Evolutionary conservation across 352 stramenopile species (phyloP), one percentile per base, ranked within the genome.

Genomic region (Globisporangium acanthophoron): DNA sequence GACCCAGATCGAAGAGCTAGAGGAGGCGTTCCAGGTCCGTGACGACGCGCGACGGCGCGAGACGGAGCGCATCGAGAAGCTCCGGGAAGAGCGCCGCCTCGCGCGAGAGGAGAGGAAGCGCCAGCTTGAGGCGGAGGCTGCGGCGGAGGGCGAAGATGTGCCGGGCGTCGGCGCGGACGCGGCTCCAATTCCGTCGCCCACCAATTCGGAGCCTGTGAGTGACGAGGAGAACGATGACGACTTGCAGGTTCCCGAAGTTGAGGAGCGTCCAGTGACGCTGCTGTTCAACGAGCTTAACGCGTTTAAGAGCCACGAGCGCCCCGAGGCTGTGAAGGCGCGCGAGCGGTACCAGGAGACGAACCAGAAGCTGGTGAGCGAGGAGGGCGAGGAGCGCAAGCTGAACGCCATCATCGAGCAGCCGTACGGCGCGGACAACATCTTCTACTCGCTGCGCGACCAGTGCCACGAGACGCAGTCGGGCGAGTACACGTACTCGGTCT

Each of bases 401-500:
- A 62, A 88, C 41, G 64, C 66, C 9, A 24, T 67, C 5, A 7
- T 93, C 41, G 47, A 68, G 12, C 81, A 86, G 56, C 29, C 74
- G 44, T 96, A 94, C 50, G 87, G 85, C 5, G 58, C 58, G 5
- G 70, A 94, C 48, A 62, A 74, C 37, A 29, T 92, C 0, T 78
- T 96, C 29, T 86, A 87, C 50, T 66, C 72, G 20, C 56, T 97
- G 31, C 68, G 74, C 0, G 81, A 90, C 51, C 70, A 84, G 57
- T 96, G 88, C 51, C 74, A 94, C 24, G 74, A 88, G 45, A 74
- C 71, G 3, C 63, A 75, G 7, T 67, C 84, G 18, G 79, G 80
- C 11, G 65, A 93, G 56, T 97, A 97, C 74, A 87, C 56, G 54
- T 97, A 96, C 71, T 78, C 81, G 41, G 62, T 93, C 20, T 97